Conservation (phyloP, 306 rosid species). For the Dalbergia cochinchinensis region DNA sequence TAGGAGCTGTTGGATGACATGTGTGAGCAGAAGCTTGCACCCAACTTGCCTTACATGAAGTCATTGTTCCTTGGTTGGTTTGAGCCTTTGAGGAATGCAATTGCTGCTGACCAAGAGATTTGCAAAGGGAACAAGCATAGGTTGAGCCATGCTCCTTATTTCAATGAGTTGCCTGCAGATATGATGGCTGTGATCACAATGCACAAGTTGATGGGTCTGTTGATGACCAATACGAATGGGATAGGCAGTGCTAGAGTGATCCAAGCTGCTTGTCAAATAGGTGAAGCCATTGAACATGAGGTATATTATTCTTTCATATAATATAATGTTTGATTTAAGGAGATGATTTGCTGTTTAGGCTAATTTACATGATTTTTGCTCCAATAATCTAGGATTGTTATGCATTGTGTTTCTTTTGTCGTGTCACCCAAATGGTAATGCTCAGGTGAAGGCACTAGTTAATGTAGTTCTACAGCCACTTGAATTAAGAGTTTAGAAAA, state of each 20-base stretch:
- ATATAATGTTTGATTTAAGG: neutral
- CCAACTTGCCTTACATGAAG: slow-evolving; percentile 89
- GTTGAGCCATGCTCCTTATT: slow-evolving; percentile 60
- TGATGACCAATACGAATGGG: slow-evolving; percentile 78
- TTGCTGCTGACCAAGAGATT: slow-evolving; percentile 65
- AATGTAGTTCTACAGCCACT: slow-evolving; percentile 1
- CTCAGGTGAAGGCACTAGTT: slow-evolving; percentile 10
- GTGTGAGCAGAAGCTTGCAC: slow-evolving; percentile 92
- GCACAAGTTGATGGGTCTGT: slow-evolving; percentile 94
- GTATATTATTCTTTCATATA: slow-evolving; percentile 48
- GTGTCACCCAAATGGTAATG: slow-evolving; percentile 17
- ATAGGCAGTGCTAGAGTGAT: slow-evolving; percentile 71
- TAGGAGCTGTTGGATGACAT: slow-evolving; percentile 79
- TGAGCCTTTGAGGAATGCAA: slow-evolving; percentile 79
- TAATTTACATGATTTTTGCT: slow-evolving; percentile 14
- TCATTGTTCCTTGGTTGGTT: slow-evolving; percentile 96
- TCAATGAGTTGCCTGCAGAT: slow-evolving; percentile 69
- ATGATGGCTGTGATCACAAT: slow-evolving; percentile 95
- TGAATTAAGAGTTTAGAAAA: slow-evolving; percentile 23
- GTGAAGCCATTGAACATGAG: slow-evolving; percentile 95
- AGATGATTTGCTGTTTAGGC: neutral
- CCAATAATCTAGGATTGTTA: neutral
- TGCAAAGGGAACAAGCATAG: slow-evolving; percentile 37
- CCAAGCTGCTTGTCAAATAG: slow-evolving; percentile 85
- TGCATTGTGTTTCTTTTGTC: neutral